Conservation (phyloP, 805 yeast genomes). For the Debaryomyces castellii region DNA sequence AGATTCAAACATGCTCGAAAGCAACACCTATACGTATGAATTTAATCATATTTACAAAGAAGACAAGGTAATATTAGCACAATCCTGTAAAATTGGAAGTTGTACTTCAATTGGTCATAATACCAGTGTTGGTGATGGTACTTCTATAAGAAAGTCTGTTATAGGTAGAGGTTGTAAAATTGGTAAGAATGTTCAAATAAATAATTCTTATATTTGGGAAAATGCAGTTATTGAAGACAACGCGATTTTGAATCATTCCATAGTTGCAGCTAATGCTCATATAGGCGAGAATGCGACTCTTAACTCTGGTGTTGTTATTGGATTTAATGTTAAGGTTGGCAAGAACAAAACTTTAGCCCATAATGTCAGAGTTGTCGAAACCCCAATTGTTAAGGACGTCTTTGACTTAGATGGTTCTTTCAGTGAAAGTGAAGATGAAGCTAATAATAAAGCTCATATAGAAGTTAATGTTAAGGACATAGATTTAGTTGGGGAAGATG, state of each 20-base stretch:
- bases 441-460: slow-evolving; percentile 16
- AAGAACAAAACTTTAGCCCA: slow-evolving; percentile 47
- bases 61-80: slow-evolving; percentile 83
- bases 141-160: slow-evolving; percentile 65
- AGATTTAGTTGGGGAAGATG: slow-evolving; percentile 48
- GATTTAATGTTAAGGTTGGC: slow-evolving; percentile 70
- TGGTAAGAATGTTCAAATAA: slow-evolving; percentile 71
- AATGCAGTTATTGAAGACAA: slow-evolving; percentile 71
- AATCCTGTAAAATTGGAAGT: slow-evolving; percentile 81
- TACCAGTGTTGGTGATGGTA: slow-evolving; percentile 73
- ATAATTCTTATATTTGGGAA: slow-evolving; percentile 86
- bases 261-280: slow-evolving; percentile 65
- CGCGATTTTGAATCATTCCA: slow-evolving; percentile 55
- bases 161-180: slow-evolving; percentile 86
- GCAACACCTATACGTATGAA: slow-evolving; percentile 76
- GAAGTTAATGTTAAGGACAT: slow-evolving; percentile 40
- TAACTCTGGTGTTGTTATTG: slow-evolving; percentile 74
- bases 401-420: slow-evolving; percentile 27
- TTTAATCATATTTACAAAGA: slow-evolving; percentile 88
- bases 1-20: slow-evolving; percentile 72
- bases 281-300: slow-evolving; percentile 54
- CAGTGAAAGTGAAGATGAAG: slow-evolving; percentile 25
- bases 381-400: slow-evolving; percentile 37
- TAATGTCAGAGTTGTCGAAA: slow-evolving; percentile 53
- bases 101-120: slow-evolving; percentile 81